Base-by-base conservation (phyloP, 1,284 basidiomycete species). In the Marasmius oreades region DNA sequence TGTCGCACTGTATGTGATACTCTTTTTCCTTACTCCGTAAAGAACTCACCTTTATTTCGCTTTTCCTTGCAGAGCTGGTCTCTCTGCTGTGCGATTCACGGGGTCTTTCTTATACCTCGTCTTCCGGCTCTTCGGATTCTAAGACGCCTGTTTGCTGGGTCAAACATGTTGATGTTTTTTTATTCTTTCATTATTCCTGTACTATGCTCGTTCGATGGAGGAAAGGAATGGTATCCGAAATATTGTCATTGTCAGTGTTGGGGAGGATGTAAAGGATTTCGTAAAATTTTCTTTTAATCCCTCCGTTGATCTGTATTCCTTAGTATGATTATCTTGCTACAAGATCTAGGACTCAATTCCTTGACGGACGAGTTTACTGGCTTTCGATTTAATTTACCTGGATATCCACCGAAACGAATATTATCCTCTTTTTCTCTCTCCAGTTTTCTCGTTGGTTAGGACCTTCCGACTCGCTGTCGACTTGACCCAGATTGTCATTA, bases 61-160 rank as follows among this genome's bases (percentile, higher is more conserved):
- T 56, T 24, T 52, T 58, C 39, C 56, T 55, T 58, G 20, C 66
- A 90, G 88, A 63, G 88, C 92, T 67, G 87, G 82, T 57, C 76
- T 95, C 59, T 91, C 88, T 48, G 84, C 82, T 44, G 73, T 93
- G 64, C 86, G 92, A 52, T 94, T 94, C 71, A 61, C 81, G 37
- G 91, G 92, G 23, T 92, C 91, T 22, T 68, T 84, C 45, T 64
- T 91, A 36, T 95, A 94, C 70, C 81, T 95, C 56, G 64, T 93
- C 45, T 81, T 94, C 70, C 81, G 88, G 62, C 75, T 90, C 36
- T 76, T 87, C 61, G 88, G 89, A 33, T 69, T 70, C 56, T 81
- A 68, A 66, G 55, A 42, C 11, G 10, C 28, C 51, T 47, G 20
- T 51, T n/a, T 37, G 50, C 50, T 36, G 14, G 50, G 20, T 20